phyloP scores from a whole-genome alignment of 2,329 filamentous ascomycete species.

The Aspergillus phoenicis region DNA sequence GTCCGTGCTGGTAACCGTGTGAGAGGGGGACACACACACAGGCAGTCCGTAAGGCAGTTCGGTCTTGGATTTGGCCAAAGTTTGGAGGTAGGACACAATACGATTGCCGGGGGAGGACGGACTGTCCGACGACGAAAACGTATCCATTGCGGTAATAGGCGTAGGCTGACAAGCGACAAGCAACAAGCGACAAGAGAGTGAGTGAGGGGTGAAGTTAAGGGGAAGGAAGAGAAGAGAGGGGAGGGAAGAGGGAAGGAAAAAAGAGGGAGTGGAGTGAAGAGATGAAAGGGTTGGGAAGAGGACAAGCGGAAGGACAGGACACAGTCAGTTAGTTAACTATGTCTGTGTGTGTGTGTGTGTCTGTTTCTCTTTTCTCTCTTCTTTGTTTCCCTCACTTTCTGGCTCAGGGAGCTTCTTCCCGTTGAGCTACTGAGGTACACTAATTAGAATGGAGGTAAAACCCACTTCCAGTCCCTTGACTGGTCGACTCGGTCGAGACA shows the following conservation, averaged over 20 bases:
- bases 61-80: slow-evolving; percentile 36
- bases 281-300: background rate
- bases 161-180: background rate
- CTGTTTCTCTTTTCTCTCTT: background rate
- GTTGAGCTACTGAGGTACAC: slow-evolving; percentile 5
- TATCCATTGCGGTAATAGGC: slow-evolving; percentile 19
- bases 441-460: slow-evolving; percentile 1
- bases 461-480: slow-evolving; percentile 11
- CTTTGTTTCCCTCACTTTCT: slow-evolving; percentile 5
- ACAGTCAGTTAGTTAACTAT: background rate
- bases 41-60: slow-evolving; percentile 42
- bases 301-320: background rate
- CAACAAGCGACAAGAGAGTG: background rate
- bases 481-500: slow-evolving; percentile 21
- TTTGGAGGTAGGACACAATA: slow-evolving; percentile 42
- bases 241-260: slow-evolving; percentile 3
- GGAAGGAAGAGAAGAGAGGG: slow-evolving; percentile 6
- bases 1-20: slow-evolving; percentile 59
- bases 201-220: background rate
- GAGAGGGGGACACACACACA: slow-evolving; percentile 54
- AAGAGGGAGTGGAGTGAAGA: background rate
- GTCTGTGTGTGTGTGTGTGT: no score
- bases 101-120: slow-evolving; percentile 35
- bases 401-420: slow-evolving; percentile 9
- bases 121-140: slow-evolving; percentile 13